Evolutionary conservation across 1,284 basidiomycete species (phyloP).

Genomic region (Trichosporon sp.): DNA sequence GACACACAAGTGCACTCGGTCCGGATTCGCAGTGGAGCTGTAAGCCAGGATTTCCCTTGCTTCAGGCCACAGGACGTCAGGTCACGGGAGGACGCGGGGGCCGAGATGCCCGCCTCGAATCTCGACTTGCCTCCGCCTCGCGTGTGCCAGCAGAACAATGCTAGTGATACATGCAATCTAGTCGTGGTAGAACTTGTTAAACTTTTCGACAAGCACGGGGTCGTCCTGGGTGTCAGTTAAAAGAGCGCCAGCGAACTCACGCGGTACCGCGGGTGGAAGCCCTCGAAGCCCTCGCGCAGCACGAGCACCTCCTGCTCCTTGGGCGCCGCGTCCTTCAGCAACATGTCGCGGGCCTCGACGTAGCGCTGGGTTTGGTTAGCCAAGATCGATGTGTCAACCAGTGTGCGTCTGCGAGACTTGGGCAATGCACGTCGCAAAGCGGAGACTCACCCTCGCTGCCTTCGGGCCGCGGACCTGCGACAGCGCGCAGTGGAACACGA

Average conservation of each 20-base stretch:
- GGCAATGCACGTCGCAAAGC: neutral
- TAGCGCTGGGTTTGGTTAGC: slow-evolving; percentile 36
- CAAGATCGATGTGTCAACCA: too few relatives aligned
- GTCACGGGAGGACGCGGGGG: too few relatives aligned
- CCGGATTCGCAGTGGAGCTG: too few relatives aligned
- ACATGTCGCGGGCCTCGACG: slow-evolving; percentile 36
- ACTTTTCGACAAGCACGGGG: slow-evolving; percentile 47
- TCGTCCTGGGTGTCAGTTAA: slow-evolving; percentile 35
- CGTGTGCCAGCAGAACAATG: too few relatives aligned
- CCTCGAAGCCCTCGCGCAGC: slow-evolving; percentile 47
- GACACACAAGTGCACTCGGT: too few relatives aligned
- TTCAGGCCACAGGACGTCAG: too few relatives aligned
- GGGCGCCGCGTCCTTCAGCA: slow-evolving; percentile 22
- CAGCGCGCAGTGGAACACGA: slow-evolving; percentile 49
- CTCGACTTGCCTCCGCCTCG: too few relatives aligned
- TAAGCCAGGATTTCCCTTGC: too few relatives aligned
- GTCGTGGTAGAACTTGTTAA: slow-evolving; percentile 48
- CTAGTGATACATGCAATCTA: slow-evolving; percentile 11
- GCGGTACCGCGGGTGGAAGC: slow-evolving; percentile 45
- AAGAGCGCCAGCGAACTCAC: slow-evolving; percentile 24
- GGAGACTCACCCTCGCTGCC: slow-evolving; percentile 39
- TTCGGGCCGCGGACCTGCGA: slow-evolving; percentile 49
- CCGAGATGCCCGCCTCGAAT: too few relatives aligned
- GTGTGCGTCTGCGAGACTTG: too few relatives aligned
- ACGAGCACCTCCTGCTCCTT: slow-evolving; percentile 45